Conservation (phyloP, 2,329 filamentous ascomycete genomes). For the Tolypocladium pustulatum region DNA sequence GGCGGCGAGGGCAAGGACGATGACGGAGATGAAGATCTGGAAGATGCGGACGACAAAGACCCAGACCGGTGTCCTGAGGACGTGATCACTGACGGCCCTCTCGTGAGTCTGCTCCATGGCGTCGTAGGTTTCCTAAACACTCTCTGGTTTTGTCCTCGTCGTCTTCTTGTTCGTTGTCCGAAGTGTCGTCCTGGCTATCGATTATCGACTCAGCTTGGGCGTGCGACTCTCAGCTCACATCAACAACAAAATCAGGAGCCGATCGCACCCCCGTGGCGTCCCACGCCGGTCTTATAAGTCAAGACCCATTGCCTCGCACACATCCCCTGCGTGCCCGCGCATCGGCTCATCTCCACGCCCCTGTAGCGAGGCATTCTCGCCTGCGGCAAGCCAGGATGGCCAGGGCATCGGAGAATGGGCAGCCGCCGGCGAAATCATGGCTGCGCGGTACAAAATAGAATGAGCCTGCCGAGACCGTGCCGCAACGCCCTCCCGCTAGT, state of each 20-base stretch:
- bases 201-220: background rate
- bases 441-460: background rate
- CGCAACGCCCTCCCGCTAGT: background rate
- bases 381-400: background rate
- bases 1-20: conserved; percentile 31
- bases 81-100: conserved; percentile 7
- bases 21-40: conserved; percentile 30
- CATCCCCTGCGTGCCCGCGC: background rate
- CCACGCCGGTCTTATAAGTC: background rate
- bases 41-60: conserved; percentile 27
- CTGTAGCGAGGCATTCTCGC: background rate
- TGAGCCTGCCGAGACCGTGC: background rate
- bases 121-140: background rate
- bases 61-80: conserved; percentile 33
- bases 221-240: background rate
- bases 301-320: background rate
- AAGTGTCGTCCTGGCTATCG: background rate
- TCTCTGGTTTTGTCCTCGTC: background rate
- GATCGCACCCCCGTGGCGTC: background rate
- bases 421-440: background rate
- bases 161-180: background rate
- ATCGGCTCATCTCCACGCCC: background rate
- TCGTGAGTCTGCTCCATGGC: conserved; percentile 11
- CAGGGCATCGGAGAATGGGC: background rate
- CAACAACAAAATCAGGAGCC: too few relatives aligned